These are phyloP conservation scores for Saccharata proteae DNA, from an alignment of 2,329 filamentous ascomycete genomes.

Conservation along the genomic window DNA sequence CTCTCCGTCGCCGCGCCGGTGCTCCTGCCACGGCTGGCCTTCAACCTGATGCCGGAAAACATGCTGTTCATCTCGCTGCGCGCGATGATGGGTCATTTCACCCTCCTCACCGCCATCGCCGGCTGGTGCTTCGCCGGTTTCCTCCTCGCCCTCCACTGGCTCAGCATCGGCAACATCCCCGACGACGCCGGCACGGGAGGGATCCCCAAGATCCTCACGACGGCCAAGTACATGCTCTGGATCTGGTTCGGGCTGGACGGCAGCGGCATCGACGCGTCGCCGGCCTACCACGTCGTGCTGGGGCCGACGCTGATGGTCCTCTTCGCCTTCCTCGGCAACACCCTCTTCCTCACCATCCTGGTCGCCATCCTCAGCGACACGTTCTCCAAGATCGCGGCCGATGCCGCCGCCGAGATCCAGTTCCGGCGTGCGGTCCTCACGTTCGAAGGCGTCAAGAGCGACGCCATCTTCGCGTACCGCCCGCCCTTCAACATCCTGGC, in stretches of 20 bases:
- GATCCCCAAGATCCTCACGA: conserved; percentile 39
- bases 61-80: conserved; percentile 70
- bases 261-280: conserved; percentile 43
- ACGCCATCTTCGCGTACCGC: conserved; percentile 71
- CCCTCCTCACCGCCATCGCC: conserved; percentile 61
- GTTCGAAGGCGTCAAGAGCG: conserved; percentile 74
- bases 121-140: conserved; percentile 80
- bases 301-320: conserved; percentile 70
- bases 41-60: conserved; percentile 74
- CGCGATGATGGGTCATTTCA: conserved; percentile 79
- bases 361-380: conserved; percentile 81
- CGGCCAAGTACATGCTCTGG: conserved; percentile 85
- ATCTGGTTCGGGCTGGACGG: conserved; percentile 83
- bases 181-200: conserved; percentile 12
- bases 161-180: conserved; percentile 36
- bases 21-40: conserved; percentile 65
- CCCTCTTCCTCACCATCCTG: conserved; percentile 76
- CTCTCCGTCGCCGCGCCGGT: conserved; percentile 70
- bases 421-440: conserved; percentile 72
- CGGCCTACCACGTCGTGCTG: conserved; percentile 66
- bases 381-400: conserved; percentile 64
- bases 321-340: conserved; percentile 79
- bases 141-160: conserved; percentile 66
- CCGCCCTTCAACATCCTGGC: conserved; percentile 77
- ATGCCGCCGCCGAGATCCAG: conserved; percentile 72